Evolutionary conservation across 257 asterid species (phyloP).

Genomic region (Jaltomata sinuosa): DNA sequence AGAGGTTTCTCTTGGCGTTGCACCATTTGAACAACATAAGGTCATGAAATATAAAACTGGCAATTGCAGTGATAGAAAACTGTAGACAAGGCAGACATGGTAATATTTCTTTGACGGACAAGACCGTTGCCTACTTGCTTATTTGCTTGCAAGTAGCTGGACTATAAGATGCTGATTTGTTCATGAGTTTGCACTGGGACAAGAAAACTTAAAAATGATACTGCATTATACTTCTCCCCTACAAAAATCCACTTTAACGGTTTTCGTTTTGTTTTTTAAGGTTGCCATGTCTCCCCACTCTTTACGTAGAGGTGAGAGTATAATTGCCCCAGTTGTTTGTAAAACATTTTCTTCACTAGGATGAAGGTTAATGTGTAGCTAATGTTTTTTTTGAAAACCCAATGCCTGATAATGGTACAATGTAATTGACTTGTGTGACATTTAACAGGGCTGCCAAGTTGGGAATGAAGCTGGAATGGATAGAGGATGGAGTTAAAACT

Average conservation of each 20-base stretch:
- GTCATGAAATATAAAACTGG: neutral
- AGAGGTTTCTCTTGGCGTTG: neutral
- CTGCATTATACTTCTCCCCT: neutral
- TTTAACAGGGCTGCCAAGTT: slow-evolving; percentile 58
- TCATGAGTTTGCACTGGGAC: neutral
- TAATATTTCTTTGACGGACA: neutral
- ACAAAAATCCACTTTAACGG: neutral
- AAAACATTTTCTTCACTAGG: neutral
- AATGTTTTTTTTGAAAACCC: neutral
- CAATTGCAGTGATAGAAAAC: neutral
- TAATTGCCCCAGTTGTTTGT: neutral
- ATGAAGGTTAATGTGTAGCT: neutral
- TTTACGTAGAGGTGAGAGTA: neutral
- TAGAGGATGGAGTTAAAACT: slow-evolving; percentile 49
- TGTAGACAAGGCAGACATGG: neutral
- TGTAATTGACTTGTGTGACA: neutral
- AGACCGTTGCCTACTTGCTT: neutral
- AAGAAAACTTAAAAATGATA: neutral
- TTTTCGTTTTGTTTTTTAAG: neutral
- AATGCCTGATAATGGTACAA: neutral
- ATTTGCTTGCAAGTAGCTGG: neutral
- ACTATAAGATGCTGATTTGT: neutral
- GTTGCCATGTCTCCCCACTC: neutral
- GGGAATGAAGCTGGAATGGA: slow-evolving; percentile 85
- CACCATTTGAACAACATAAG: neutral